phyloP scores from a whole-genome alignment of 2,329 filamentous ascomycete genomes.

The Venturia aucupariae region DNA sequence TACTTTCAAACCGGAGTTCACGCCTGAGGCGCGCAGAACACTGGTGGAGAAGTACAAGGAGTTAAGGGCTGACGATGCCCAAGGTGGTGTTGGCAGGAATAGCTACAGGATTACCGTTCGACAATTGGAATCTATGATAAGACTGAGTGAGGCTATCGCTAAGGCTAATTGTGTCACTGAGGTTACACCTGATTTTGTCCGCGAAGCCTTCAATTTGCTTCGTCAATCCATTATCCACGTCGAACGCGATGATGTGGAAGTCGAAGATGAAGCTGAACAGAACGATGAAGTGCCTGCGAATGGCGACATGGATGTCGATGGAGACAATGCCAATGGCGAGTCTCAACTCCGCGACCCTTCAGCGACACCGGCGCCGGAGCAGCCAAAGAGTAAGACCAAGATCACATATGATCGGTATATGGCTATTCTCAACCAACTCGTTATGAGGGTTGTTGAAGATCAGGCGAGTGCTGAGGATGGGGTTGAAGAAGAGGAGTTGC shows the following conservation, averaged over 20 bases:
- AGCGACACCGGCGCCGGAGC: slow-evolving; percentile 32
- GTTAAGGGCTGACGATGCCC: slow-evolving; percentile 82
- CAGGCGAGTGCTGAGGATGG: slow-evolving; percentile 67
- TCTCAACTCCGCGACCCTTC: slow-evolving; percentile 25
- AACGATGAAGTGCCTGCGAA: slow-evolving; percentile 38
- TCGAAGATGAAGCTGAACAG: slow-evolving; percentile 61
- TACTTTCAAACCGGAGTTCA: slow-evolving; percentile 91
- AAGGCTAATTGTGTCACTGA: slow-evolving; percentile 96
- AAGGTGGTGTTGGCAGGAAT: slow-evolving; percentile 88
- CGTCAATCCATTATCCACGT: slow-evolving; percentile 95
- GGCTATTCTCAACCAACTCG: slow-evolving; percentile 76
- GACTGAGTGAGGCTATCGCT: slow-evolving; percentile 92
- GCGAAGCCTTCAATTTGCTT: slow-evolving; percentile 84
- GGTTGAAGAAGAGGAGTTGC: slow-evolving; percentile 69
- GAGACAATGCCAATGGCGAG: slow-evolving; percentile 38
- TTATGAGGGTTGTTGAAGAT: slow-evolving; percentile 74
- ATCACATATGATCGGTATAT: slow-evolving; percentile 96
- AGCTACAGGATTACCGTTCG: slow-evolving; percentile 96
- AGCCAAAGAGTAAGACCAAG: slow-evolving; percentile 56
- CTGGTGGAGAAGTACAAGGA: slow-evolving; percentile 95
- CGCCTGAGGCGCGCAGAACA: slow-evolving; percentile 71
- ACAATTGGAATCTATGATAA: slow-evolving; percentile 92
- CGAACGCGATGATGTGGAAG: slow-evolving; percentile 93
- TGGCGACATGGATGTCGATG: slow-evolving; percentile 20
- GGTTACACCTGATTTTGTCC: slow-evolving; percentile 73